Conservation (phyloP, 148 eudicot species). For the Dysphania ambrosioides region DNA sequence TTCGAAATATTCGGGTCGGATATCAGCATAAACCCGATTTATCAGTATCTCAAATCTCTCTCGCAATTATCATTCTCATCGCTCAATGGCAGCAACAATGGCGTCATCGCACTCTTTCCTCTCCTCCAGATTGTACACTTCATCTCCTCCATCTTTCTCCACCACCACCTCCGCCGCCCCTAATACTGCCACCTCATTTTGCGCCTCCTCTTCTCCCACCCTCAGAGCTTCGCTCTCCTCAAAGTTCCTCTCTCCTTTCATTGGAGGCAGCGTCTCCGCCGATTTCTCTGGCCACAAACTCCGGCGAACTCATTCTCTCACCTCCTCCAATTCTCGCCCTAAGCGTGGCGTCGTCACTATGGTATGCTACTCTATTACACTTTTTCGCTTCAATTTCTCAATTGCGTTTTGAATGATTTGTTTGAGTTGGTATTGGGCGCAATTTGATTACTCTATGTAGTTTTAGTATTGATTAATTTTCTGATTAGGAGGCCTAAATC, state of each 20-base stretch:
- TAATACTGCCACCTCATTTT: slow-evolving; percentile 6
- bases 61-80: neutral
- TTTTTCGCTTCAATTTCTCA: neutral
- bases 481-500: neutral
- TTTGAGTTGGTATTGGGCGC: no score
- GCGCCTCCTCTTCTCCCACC: slow-evolving; percentile 15
- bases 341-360: slow-evolving; percentile 83
- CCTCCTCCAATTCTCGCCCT: slow-evolving; percentile 31
- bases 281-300: slow-evolving; percentile 61
- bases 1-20: no score
- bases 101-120: slow-evolving; percentile 55
- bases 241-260: slow-evolving; percentile 43
- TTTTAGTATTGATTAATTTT: neutral
- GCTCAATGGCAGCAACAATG: slow-evolving; percentile 46
- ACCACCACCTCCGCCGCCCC: neutral
- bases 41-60: neutral
- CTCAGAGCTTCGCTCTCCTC: slow-evolving; percentile 48
- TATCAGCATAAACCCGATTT: no score
- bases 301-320: slow-evolving; percentile 59
- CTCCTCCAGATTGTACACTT: slow-evolving; percentile 22
- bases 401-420: neutral
- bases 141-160: slow-evolving; percentile 25
- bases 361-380: slow-evolving; percentile 34
- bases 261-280: slow-evolving; percentile 46
- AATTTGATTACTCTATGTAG: neutral